Conservation (phyloP, 495 filamentous ascomycete species). For the Lophiotrema nucula region DNA sequence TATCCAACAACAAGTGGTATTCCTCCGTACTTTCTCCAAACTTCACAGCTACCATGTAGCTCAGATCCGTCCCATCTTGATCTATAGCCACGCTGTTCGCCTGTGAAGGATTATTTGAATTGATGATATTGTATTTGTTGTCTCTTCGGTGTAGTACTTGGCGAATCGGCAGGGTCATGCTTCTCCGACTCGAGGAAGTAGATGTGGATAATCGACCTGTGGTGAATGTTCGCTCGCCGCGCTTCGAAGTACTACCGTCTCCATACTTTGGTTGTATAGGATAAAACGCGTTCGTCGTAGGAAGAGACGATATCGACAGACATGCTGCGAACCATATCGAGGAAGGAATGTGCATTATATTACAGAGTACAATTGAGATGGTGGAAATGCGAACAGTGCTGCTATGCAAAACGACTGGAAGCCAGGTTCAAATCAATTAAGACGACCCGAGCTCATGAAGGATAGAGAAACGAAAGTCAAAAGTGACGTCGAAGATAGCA, state of each 20-base stretch:
- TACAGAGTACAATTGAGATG: neutral
- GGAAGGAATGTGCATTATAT: slow-evolving; percentile 23
- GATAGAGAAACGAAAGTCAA: neutral
- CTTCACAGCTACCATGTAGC: slow-evolving; percentile 69
- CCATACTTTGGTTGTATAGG: slow-evolving; percentile 18
- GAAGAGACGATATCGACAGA: slow-evolving; percentile 15
- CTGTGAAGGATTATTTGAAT: slow-evolving; percentile 52
- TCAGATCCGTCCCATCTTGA: slow-evolving; percentile 74
- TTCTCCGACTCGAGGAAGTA: neutral
- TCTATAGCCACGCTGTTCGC: slow-evolving; percentile 63
- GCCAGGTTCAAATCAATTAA: slow-evolving; percentile 25
- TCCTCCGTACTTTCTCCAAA: slow-evolving; percentile 64
- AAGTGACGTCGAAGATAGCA: neutral
- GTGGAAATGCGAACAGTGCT: neutral
- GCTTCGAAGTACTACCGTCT: neutral
- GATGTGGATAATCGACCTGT: neutral
- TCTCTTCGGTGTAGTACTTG: slow-evolving; percentile 14
- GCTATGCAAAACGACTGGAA: no score
- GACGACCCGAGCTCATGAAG: slow-evolving; percentile 7
- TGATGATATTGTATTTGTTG: slow-evolving; percentile 55
- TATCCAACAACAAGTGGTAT: slow-evolving; percentile 75
- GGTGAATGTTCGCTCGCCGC: neutral
- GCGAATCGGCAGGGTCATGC: slow-evolving; percentile 18
- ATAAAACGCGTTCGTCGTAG: slow-evolving; percentile 20
- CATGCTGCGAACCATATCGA: slow-evolving; percentile 9